Percentiles rank a stretch among this genome's conserved stretches.
These are phyloP conservation scores for Wickerhamiella kurtzmanii DNA, from an alignment of 805 yeast genomes.

Conservation along the genomic window DNA sequence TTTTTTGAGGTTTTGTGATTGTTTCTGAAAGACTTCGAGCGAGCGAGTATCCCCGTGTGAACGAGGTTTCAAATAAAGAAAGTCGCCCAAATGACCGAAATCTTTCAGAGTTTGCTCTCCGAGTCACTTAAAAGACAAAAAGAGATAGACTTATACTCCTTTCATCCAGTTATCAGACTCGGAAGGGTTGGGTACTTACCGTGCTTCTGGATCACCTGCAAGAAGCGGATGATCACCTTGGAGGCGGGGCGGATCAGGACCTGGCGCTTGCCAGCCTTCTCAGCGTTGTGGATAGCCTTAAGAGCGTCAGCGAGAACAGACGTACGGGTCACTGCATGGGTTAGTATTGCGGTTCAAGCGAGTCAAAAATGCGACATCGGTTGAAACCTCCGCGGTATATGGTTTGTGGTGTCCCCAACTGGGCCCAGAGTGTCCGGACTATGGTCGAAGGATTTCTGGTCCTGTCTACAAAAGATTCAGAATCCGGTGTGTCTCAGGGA, in stretches of 20 bases:
- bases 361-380: not conserved
- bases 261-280: conserved; percentile 98
- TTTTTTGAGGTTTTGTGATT: not conserved
- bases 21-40: not conserved
- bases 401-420: not conserved
- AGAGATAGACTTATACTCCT: conserved; percentile 73
- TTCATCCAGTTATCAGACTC: conserved; percentile 99
- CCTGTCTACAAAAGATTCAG: conserved; percentile 10
- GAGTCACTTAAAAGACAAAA: conserved; percentile 97
- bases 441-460: conserved; percentile 16
- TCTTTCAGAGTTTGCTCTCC: conserved; percentile 40
- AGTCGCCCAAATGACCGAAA: not conserved
- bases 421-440: conserved; percentile 22
- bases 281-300: conserved; percentile 97
- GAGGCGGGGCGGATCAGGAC: conserved; percentile 96
- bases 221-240: conserved; percentile 93
- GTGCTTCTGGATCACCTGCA: conserved; percentile 94
- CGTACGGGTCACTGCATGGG: conserved; percentile 75
- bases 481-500: conserved; percentile 22
- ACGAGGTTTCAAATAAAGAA: too few relatives aligned
- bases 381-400: too few relatives aligned
- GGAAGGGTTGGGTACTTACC: conserved; percentile 38
- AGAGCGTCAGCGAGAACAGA: conserved; percentile 98
- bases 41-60: too few relatives aligned
- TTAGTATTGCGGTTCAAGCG: conserved; percentile 16